Base-by-base conservation (phyloP, 371 early-diverging fungal species). In the Rhizopus sp. region DNA sequence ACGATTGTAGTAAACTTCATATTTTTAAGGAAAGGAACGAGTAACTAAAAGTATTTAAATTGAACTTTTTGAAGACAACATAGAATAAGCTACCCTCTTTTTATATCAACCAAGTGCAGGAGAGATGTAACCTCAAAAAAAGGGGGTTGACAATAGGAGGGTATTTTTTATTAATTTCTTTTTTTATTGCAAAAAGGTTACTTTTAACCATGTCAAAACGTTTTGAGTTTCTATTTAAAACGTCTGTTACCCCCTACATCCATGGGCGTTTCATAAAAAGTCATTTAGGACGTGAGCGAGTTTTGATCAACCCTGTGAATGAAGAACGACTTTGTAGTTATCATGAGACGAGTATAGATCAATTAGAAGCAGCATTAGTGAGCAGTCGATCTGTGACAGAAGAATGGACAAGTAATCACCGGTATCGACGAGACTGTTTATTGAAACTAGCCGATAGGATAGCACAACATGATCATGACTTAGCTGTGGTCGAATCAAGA, bases 401-500 rank as follows among this genome's bases (percentile, higher is more conserved):
- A 1, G 59, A 55, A 35, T 66, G 66, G 70, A 39, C 53, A 40
- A 31, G 13, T 0, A 35, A 60, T 7, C 66, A 59, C 5, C 48
- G 37, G 9, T 50, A 38, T 29, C 84, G 91, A 16, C 82, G 91
- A 32, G 85, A 91, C 53, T 73, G 81, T 2, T 62, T 94, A 48
- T 66, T 87, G 7, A 72, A 73, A 3, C 77, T 92, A 48, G 92
- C 93, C 3, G 67, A 82, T 6, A 70, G 75, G 0, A 63, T 95
- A 3, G 64, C 87, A 54, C 51, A 75, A 5, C 70, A 87, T 59
- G 64, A 68, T 10, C 69, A 79, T 6, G 73, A 75, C 4, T 59
- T 95, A 42, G 91, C 93, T 8, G 71, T 73, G 0, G 62, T 94
- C 29, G 96, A 95, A 67, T 81, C 88, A n/a, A 50, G 81, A 13